Evolutionary conservation across 2,329 filamentous ascomycete genomes (phyloP).

Genomic region (Exophiala sp.): DNA sequence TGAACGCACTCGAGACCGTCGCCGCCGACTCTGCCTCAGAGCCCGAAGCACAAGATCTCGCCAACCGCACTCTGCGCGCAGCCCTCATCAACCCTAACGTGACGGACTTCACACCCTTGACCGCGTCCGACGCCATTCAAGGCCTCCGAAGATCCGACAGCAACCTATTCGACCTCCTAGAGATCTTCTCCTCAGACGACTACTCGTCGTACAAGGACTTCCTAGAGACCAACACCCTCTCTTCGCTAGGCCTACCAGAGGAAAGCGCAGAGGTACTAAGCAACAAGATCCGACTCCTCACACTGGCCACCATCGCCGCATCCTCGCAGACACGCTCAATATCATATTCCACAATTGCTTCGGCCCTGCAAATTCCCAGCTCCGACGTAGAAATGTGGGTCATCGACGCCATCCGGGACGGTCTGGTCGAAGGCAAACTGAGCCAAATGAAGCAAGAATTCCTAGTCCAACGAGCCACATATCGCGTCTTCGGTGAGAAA

Average conservation of each 20-base stretch:
- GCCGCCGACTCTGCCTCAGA: constrained; percentile 52
- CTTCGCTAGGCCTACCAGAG: constrained; percentile 72
- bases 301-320: constrained; percentile 83
- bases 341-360: constrained; percentile 79
- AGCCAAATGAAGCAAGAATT: constrained; percentile 91
- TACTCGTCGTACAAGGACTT: constrained; percentile 96
- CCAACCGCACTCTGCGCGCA: constrained; percentile 62
- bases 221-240: constrained; percentile 57
- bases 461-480: constrained; percentile 91
- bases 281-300: constrained; percentile 95
- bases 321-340: constrained; percentile 80
- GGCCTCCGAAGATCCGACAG: constrained; percentile 80
- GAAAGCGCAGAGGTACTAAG: constrained; percentile 73
- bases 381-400: constrained; percentile 97
- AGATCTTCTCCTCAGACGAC: constrained; percentile 91
- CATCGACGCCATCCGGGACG: constrained; percentile 94
- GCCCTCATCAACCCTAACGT: constrained; percentile 64
- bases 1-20: constrained; percentile 74
- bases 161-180: constrained; percentile 84
- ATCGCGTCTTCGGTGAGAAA: constrained; percentile 95
- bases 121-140: constrained; percentile 72
- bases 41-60: constrained; percentile 56
- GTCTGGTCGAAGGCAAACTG: constrained; percentile 92
- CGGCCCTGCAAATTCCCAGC: constrained; percentile 74
- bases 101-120: constrained; percentile 71